Evolutionary conservation across 306 rosid species (phyloP).

Genomic region (Astragalus glycyphyllos): DNA sequence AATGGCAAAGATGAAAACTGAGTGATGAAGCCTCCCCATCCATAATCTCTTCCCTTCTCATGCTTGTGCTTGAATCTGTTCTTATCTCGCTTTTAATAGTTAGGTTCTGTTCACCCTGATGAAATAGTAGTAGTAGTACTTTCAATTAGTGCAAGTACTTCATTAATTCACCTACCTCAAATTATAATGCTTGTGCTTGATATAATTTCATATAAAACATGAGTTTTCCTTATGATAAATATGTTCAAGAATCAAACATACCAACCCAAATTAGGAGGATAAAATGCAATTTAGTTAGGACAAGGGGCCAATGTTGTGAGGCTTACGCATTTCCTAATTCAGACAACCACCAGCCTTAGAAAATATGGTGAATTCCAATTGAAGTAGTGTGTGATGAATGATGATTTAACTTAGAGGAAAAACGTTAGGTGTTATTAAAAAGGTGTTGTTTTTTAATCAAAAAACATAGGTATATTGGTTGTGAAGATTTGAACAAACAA

Average conservation of each 20-base stretch:
- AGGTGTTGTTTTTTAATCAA: too few species aligned
- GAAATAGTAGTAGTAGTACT: not conserved
- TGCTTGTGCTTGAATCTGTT: slow-evolving; percentile 59
- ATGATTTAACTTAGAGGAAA: not conserved
- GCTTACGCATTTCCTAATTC: slow-evolving; percentile 11
- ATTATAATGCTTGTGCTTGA: too few species aligned
- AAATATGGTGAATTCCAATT: not conserved
- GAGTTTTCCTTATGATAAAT: not conserved
- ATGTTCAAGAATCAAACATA: not conserved
- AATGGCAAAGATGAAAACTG: slow-evolving; percentile 67
- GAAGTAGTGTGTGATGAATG: not conserved
- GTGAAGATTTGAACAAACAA: too few species aligned
- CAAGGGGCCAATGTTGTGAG: not conserved
- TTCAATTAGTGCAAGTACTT: slow-evolving; percentile 29
- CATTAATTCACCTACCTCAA: slow-evolving; percentile 17
- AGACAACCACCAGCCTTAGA: slow-evolving; percentile 18
- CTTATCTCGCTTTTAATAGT: slow-evolving; percentile 56
- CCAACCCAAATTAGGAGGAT: slow-evolving; percentile 9
- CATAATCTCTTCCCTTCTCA: slow-evolving; percentile 47
- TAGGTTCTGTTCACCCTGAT: slow-evolving; percentile 55
- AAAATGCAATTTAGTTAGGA: not conserved
- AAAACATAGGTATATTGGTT: too few species aligned
- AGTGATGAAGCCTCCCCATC: slow-evolving; percentile 53
- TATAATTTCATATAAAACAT: not conserved
- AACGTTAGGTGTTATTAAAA: too few species aligned